A percentile compares a stretch with the other conserved stretches of the same genome.
Evolutionary conservation across 495 filamentous ascomycete genomes (phyloP).

Genomic region (Aspergillus indologenus): DNA sequence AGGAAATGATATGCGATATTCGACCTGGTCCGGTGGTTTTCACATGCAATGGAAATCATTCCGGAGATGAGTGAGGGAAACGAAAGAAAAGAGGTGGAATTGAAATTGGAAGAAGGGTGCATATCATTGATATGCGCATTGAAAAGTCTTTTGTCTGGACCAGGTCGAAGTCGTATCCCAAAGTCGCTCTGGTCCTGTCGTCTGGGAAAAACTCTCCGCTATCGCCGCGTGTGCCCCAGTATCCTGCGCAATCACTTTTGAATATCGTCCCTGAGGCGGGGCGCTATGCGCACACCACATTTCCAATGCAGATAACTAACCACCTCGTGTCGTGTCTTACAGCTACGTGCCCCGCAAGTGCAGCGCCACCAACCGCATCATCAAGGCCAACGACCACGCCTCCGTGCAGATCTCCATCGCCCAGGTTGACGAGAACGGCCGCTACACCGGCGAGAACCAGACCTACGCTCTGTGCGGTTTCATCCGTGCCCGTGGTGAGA

Average conservation of each 20-base stretch:
- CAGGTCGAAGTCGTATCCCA: background rate
- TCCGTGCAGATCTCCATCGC: constrained; percentile 86
- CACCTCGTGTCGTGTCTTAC: constrained; percentile 12
- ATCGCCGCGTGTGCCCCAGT: no score
- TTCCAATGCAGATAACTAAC: constrained; percentile 19
- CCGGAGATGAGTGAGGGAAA: background rate
- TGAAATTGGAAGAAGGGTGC: background rate
- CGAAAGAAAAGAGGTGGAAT: background rate
- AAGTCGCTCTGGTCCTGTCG: background rate
- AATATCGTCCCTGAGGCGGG: no score
- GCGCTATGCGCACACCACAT: no score
- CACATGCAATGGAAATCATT: background rate
- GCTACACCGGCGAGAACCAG: constrained; percentile 96
- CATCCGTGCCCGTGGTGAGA: constrained; percentile 95
- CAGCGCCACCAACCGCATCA: constrained; percentile 93
- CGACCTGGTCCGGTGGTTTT: background rate
- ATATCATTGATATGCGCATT: no score
- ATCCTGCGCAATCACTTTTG: no score
- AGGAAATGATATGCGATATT: background rate
- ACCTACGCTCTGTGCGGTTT: constrained; percentile 97
- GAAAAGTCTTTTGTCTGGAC: background rate
- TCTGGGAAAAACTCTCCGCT: no score
- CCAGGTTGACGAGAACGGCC: constrained; percentile 93
- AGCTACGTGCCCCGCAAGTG: constrained; percentile 99
- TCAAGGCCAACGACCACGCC: constrained; percentile 98